Conservation (phyloP, 1,284 basidiomycete species). For the Anthracocystis walkeri region DNA sequence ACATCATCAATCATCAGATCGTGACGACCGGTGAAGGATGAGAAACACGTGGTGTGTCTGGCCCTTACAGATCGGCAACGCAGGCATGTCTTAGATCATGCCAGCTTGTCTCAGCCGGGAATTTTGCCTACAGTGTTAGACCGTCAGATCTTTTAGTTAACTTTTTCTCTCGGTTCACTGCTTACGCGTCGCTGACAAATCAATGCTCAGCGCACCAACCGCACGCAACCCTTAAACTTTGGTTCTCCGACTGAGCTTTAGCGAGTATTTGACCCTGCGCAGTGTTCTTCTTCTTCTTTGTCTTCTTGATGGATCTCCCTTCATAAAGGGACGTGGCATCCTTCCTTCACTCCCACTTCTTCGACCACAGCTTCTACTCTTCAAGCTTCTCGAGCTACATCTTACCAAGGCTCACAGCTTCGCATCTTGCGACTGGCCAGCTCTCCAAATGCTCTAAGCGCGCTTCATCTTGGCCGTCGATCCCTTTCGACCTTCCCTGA, state of each 20-base stretch:
- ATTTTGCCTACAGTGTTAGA: too few species aligned
- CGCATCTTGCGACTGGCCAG: background rate
- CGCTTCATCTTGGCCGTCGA: conserved; percentile 16
- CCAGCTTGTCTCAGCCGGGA: too few species aligned
- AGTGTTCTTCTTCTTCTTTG: conserved; percentile 3
- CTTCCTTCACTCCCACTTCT: conserved; percentile 5
- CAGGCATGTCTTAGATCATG: too few species aligned
- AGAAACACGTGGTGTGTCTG: too few species aligned
- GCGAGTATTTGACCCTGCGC: conserved; percentile 3
- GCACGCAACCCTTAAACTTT: conserved; percentile 6
- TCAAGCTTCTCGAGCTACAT: background rate
- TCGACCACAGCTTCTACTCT: background rate
- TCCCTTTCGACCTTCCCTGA: conserved; percentile 12
- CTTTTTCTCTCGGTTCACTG: too few species aligned
- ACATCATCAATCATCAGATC: background rate
- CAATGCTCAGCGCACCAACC: background rate
- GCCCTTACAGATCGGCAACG: too few species aligned
- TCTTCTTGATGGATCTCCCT: background rate
- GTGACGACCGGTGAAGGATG: too few species aligned
- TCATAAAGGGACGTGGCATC: conserved; percentile 7
- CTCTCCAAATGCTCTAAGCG: conserved; percentile 25
- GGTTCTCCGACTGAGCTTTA: conserved; percentile 12
- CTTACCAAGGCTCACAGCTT: background rate
- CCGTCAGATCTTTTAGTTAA: too few species aligned
- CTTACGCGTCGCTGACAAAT: conserved; percentile 13